Conservation (phyloP, 805 yeast genomes). For the Spathaspora boniae region DNA sequence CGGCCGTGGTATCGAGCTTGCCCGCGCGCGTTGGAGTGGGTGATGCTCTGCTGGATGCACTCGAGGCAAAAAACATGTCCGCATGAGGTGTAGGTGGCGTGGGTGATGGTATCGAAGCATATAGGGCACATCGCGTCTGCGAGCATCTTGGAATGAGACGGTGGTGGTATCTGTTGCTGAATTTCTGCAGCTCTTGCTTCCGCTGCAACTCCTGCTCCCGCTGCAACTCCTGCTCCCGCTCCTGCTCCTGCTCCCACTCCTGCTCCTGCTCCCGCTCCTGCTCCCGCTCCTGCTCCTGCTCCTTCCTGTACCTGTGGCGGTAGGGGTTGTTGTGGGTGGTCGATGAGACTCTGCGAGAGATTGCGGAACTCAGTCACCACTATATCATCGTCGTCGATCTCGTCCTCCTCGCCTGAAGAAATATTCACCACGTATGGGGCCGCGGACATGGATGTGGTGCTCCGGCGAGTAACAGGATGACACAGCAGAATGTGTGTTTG, state of each 20-base stretch:
- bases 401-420: slow-evolving; percentile 22
- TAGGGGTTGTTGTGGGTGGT: slow-evolving; percentile 18
- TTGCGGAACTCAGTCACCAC: slow-evolving; percentile 35
- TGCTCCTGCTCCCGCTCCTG: neutral
- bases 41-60: slow-evolving; percentile 38
- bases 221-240: too few species aligned
- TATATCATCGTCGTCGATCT: slow-evolving; percentile 30
- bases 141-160: slow-evolving; percentile 32
- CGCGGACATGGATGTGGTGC: slow-evolving; percentile 10
- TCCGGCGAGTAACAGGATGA: neutral
- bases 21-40: slow-evolving; percentile 41
- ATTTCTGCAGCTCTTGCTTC: too few species aligned
- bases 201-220: too few species aligned
- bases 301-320: neutral
- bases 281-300: neutral
- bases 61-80: slow-evolving; percentile 44
- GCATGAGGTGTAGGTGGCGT: slow-evolving; percentile 40
- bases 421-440: slow-evolving; percentile 16
- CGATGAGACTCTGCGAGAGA: slow-evolving; percentile 32
- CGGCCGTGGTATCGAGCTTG: slow-evolving; percentile 25
- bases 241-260: too few species aligned
- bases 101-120: slow-evolving; percentile 38
- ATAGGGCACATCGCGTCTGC: slow-evolving; percentile 41
- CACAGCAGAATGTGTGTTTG: neutral
- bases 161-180: too few species aligned